Conservation (phyloP, 108 stramenopile genomes). For the Cylindrotheca closterium region DNA sequence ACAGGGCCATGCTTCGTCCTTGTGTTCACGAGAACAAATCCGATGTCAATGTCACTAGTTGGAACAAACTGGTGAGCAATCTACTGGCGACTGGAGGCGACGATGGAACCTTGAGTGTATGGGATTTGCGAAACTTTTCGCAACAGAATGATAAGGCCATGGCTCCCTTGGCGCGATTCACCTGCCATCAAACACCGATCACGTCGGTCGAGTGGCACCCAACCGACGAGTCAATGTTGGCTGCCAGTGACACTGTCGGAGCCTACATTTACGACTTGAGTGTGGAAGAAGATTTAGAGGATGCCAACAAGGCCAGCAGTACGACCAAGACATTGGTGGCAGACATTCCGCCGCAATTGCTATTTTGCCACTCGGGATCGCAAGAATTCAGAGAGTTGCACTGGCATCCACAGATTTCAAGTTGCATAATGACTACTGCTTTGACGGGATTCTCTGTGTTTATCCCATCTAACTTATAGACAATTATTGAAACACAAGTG, state of each 20-base stretch:
- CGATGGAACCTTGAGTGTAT: conserved; percentile 90
- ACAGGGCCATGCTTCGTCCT: conserved; percentile 78
- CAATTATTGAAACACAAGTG: neutral
- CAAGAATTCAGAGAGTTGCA: conserved; percentile 92
- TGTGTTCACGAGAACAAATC: conserved; percentile 57
- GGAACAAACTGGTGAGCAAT: conserved; percentile 91
- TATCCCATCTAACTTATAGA: conserved; percentile 88
- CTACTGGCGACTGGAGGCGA: conserved; percentile 93
- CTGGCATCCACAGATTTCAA: conserved; percentile 98
- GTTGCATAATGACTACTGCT: conserved; percentile 93
- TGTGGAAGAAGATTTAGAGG: conserved; percentile 91
- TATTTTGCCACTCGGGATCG: conserved; percentile 96
- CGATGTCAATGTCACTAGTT: conserved; percentile 96
- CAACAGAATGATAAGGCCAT: conserved; percentile 5
- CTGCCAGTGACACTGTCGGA: conserved; percentile 82
- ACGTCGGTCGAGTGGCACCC: conserved; percentile 97
- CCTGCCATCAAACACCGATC: conserved; percentile 88
- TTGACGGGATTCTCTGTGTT: conserved; percentile 92
- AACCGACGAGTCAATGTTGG: conserved; percentile 93
- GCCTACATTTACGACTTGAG: conserved; percentile 95
- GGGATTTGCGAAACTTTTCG: conserved; percentile 91
- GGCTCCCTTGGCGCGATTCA: conserved; percentile 79
- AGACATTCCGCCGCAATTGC: conserved; percentile 95
- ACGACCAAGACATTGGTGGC: conserved; percentile 34
- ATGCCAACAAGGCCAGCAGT: conserved; percentile 5